Percentiles rank a stretch among this genome's conserved stretches.
These are phyloP conservation scores for Fusarium sp. DNA, from an alignment of 2,329 filamentous ascomycete species.

Conservation along the genomic window DNA sequence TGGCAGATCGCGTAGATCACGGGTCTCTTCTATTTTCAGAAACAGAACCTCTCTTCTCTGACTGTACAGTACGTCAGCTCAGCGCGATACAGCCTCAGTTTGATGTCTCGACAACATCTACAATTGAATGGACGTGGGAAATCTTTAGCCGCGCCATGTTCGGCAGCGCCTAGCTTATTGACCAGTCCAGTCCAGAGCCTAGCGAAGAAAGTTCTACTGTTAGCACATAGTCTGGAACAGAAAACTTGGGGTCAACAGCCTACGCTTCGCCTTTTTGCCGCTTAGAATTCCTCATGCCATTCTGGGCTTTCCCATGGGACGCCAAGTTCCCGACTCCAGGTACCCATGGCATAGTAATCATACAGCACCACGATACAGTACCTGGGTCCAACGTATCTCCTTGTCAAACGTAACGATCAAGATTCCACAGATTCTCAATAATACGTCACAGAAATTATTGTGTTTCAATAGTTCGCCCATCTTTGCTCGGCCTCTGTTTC, in stretches of 20 bases:
- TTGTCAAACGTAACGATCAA: conserved; percentile 9
- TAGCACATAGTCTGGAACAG: neutral
- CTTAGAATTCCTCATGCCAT: conserved; percentile 24
- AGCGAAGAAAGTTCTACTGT: neutral
- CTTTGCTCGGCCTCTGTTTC: conserved; percentile 36
- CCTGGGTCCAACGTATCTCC: conserved; percentile 1
- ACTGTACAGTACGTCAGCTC: conserved; percentile 32
- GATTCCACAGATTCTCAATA: conserved; percentile 1
- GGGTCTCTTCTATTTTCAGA: conserved; percentile 23
- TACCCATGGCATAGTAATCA: neutral
- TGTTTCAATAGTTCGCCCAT: conserved; percentile 31
- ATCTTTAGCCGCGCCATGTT: conserved; percentile 29
- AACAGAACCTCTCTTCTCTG: neutral
- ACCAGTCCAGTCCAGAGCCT: conserved; percentile 16
- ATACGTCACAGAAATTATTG: conserved; percentile 3
- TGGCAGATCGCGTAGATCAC: neutral
- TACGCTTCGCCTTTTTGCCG: neutral
- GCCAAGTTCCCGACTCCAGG: conserved; percentile 12
- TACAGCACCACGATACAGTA: neutral
- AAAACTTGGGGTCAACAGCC: conserved; percentile 4
- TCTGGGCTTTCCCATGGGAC: conserved; percentile 20
- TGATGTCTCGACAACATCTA: conserved; percentile 29
- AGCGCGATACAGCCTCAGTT: conserved; percentile 24
- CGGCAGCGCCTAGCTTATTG: conserved; percentile 26
- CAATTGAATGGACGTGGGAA: conserved; percentile 27